phyloP scores from a whole-genome alignment of 1,139 yeast genomes.

The Hemisphaericaspora xylanilytica region DNA sequence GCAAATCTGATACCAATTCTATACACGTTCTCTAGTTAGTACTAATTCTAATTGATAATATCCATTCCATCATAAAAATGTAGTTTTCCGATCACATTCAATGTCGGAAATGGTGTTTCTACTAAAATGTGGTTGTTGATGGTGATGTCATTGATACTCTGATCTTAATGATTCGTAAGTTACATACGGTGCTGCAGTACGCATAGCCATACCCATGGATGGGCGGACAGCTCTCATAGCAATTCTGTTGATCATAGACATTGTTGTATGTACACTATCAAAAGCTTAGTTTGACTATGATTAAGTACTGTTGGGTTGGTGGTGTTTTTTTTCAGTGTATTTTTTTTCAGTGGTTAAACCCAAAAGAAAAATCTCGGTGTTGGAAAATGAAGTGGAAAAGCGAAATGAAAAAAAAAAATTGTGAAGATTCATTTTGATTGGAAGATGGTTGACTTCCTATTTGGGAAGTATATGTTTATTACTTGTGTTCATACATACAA shows the following conservation, averaged over 20 bases:
- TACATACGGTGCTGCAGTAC: constrained; percentile 47
- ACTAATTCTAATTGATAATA: neutral
- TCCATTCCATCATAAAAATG: neutral
- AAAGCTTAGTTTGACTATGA: too few species aligned
- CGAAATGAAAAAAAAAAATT: neutral
- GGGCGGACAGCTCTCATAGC: constrained; percentile 46
- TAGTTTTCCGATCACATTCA: neutral
- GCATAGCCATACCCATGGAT: constrained; percentile 36
- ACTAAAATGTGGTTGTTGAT: too few species aligned
- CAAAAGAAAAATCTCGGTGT: constrained; percentile 4
- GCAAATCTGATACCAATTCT: constrained; percentile 63
- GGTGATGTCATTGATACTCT: too few species aligned
- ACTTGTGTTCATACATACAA: neutral
- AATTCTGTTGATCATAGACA: constrained; percentile 49
- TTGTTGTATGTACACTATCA: constrained; percentile 14
- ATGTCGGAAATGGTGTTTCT: too few species aligned
- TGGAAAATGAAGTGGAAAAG: constrained; percentile 1
- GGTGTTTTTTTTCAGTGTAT: constrained; percentile 10
- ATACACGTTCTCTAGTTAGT: constrained; percentile 11
- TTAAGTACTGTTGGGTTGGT: neutral
- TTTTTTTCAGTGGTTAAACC: too few species aligned
- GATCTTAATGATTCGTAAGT: too few species aligned
- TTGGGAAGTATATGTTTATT: constrained; percentile 21
- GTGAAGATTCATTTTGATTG: constrained; percentile 29
- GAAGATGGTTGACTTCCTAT: constrained; percentile 34